Evolutionary conservation across 768 basidiomycete genomes (phyloP).

Genomic region (Boletus speciosus): DNA sequence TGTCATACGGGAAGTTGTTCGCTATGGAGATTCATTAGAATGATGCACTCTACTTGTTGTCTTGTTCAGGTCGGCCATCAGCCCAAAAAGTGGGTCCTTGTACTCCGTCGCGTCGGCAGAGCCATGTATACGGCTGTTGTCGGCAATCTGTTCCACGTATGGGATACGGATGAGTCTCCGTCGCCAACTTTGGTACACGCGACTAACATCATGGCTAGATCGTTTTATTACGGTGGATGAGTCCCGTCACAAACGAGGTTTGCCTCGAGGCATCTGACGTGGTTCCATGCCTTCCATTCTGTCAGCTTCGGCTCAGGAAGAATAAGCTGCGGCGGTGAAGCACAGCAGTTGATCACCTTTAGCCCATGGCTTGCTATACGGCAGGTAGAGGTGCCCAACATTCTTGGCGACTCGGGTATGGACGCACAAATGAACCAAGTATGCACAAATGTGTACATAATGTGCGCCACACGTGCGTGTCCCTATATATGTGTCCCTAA

Average conservation of each 20-base stretch:
- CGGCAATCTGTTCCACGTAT: background rate
- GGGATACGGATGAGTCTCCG: background rate
- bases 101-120: background rate
- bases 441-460: constrained; percentile 1
- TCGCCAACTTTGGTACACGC: constrained; percentile 11
- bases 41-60: background rate
- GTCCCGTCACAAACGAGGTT: constrained; percentile 21
- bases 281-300: constrained; percentile 19
- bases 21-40: constrained; percentile 1
- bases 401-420: background rate
- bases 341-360: constrained; percentile 6
- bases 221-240: constrained; percentile 5
- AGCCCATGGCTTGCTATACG: background rate
- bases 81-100: background rate
- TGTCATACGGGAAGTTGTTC: background rate
- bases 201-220: constrained; percentile 8
- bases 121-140: background rate
- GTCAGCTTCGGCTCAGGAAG: background rate
- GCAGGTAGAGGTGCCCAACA: background rate
- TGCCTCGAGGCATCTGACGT: constrained; percentile 28
- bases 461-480: constrained; percentile 10
- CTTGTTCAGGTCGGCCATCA: background rate
- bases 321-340: background rate
- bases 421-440: background rate
- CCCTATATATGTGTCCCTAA: constrained; percentile 2